A percentile compares a stretch with the other conserved stretches of the same genome.
Conservation (phyloP, 2,329 filamentous ascomycete species). For the Ascochyta rabiei region DNA sequence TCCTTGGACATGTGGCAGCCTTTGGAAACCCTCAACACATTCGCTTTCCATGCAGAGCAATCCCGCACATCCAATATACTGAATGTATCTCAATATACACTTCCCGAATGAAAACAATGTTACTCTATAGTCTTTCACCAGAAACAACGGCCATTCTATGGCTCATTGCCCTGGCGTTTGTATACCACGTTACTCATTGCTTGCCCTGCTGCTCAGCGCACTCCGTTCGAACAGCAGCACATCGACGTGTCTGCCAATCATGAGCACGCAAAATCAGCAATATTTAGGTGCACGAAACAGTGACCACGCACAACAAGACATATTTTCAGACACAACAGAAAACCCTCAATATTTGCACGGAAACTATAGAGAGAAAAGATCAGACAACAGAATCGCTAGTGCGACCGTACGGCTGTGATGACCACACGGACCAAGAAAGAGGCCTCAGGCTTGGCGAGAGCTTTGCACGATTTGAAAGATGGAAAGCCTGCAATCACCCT, state of each 20-base stretch:
- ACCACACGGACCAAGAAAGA: not conserved
- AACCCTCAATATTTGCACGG: not conserved
- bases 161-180: too few species aligned
- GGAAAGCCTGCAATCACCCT: constrained; percentile 2
- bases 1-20: not conserved
- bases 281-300: not conserved
- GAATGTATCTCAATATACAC: not conserved
- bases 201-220: too few species aligned
- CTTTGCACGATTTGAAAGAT: not conserved
- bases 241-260: too few species aligned
- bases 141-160: too few species aligned
- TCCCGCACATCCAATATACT: not conserved
- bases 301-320: not conserved
- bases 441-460: too few species aligned
- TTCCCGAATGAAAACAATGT: too few species aligned
- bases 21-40: not conserved
- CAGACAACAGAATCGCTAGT: not conserved
- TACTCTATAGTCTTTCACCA: too few species aligned
- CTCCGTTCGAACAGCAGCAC: too few species aligned
- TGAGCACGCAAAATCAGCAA: too few species aligned
- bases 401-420: not conserved
- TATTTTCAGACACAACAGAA: not conserved
- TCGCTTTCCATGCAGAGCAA: not conserved
- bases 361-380: not conserved
- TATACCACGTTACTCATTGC: too few species aligned